Evolutionary conservation across 1,284 basidiomycete species (phyloP), one percentile per base, ranked within the genome.

Genomic region (Puccinia hordei): DNA sequence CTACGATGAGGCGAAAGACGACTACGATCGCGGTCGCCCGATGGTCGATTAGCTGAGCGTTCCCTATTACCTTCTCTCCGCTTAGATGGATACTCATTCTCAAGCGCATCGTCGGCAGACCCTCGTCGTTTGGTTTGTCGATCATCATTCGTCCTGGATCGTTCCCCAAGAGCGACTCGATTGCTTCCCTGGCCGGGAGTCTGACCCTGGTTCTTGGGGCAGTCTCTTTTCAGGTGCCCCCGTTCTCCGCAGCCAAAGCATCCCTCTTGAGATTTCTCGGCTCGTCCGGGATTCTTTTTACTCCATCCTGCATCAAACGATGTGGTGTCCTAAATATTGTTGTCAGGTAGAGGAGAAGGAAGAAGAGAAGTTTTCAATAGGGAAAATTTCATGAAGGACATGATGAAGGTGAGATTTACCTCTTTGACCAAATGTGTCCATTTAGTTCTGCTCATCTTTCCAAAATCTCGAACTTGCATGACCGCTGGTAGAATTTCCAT

Each of bases 381-480:
- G n/a, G n/a, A n/a, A n/a, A n/a, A n/a, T n/a, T n/a, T n/a, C n/a
- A n/a, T n/a, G n/a, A 77, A 53, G 6, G 33, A 33, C 6, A 27
- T 15, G 27, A 4, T 15, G 9, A 24, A 24, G 33, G 22, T n/a
- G 12, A 0, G 49, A 12, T 30, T 12, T 38, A 78, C 75, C 55
- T 78, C 75, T 55, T 78, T 78, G 12, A n/a, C 75, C 35, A 78
- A 69, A 78, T 78, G 75, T 0, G 75, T 78, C 75, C 75, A 78
- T 78, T 87, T 96, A 69, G 93, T 95, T 78, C 93, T 90, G 83
- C 93, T 90, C 81, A 92, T 90, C 87, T 95, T 96, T 71, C 97
- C 97, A 85, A 95, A 99, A 87, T 98, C 92, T 86, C 91, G 91
- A 83, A 97, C 94, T 87, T 99, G 97, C 94, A 99, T 96, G 82